Conservation (phyloP, 2,329 filamentous ascomycete species). For the Drechslerella dactyloides region DNA sequence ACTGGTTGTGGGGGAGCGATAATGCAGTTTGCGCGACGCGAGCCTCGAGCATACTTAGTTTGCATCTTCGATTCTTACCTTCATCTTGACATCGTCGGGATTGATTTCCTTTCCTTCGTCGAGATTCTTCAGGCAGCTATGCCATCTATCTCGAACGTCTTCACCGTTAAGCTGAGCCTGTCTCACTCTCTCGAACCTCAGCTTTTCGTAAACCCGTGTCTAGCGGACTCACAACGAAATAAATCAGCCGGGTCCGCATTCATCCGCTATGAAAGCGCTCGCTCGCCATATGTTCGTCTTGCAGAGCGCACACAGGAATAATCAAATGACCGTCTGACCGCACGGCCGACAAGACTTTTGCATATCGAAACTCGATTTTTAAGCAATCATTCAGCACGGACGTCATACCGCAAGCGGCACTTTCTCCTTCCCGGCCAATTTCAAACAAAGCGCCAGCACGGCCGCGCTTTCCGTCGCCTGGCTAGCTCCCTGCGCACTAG, state of each 20-base stretch:
- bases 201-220: slow-evolving; percentile 60
- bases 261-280: not conserved
- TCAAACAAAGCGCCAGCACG: slow-evolving; percentile 61
- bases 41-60: too few relatives aligned
- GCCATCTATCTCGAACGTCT: slow-evolving; percentile 60
- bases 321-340: not conserved
- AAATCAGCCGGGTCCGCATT: not conserved
- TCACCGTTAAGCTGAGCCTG: slow-evolving; percentile 61
- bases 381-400: not conserved
- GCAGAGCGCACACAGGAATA: not conserved
- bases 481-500: slow-evolving; percentile 64
- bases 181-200: slow-evolving; percentile 59
- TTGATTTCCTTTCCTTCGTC: slow-evolving; percentile 60
- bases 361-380: slow-evolving; percentile 52
- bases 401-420: slow-evolving; percentile 57
- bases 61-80: too few relatives aligned
- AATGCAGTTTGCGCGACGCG: slow-evolving; percentile 7
- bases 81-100: slow-evolving; percentile 61
- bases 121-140: slow-evolving; percentile 60
- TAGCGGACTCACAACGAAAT: not conserved
- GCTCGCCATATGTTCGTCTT: not conserved
- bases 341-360: slow-evolving; percentile 37
- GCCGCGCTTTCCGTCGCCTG: slow-evolving; percentile 65
- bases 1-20: not conserved
- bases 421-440: slow-evolving; percentile 59